These are phyloP conservation scores for Diaporthe ilicicola DNA, from an alignment of 2,329 filamentous ascomycete species.

Conservation along the genomic window DNA sequence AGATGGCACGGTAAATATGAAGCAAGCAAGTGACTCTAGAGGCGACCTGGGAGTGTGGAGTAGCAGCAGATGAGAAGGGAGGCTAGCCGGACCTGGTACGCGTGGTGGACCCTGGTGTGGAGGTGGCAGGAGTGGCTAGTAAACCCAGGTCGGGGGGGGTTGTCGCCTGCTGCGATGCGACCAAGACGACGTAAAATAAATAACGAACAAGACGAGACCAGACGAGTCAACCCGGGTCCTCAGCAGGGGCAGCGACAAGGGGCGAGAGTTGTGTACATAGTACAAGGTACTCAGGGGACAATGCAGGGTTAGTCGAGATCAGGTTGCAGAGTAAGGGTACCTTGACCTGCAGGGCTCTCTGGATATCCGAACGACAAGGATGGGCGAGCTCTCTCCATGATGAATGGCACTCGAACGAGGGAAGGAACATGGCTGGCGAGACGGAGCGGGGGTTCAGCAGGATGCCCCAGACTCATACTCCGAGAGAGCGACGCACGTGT, in stretches of 20 bases:
- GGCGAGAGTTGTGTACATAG: neutral
- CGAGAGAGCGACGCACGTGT: conserved; percentile 7
- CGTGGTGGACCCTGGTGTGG: conserved; percentile 29
- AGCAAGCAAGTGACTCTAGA: conserved; percentile 30
- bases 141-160: conserved; percentile 24
- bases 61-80: conserved; percentile 33
- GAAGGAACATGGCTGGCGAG: neutral
- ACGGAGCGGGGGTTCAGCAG: conserved; percentile 7
- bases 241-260: conserved; percentile 28
- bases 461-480: neutral
- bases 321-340: conserved; percentile 16
- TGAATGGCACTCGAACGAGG: neutral
- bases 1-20: conserved; percentile 32
- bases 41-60: conserved; percentile 33
- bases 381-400: neutral
- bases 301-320: conserved; percentile 20
- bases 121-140: conserved; percentile 28
- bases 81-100: conserved; percentile 32
- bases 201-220: conserved; percentile 29
- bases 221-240: conserved; percentile 26
- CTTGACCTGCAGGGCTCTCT: conserved; percentile 16
- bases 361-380: conserved; percentile 10
- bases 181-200: conserved; percentile 23
- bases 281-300: conserved; percentile 8
- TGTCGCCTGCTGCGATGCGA: conserved; percentile 30